Conservation (phyloP, 148 eudicot species). For the Cornus suecica region DNA sequence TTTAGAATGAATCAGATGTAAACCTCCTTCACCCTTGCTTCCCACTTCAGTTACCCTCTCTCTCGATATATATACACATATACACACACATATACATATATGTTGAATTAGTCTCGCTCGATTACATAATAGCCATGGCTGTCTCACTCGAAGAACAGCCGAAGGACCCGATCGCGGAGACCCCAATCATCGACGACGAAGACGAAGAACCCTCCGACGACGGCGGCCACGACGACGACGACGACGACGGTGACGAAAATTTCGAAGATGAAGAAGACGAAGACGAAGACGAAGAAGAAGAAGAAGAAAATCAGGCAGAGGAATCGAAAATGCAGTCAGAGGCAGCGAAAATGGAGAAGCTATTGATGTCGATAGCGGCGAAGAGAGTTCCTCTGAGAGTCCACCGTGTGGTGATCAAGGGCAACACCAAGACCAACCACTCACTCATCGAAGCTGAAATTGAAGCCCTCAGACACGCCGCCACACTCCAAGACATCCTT, state of each 20-base stretch:
- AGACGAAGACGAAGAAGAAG: constrained; percentile 32
- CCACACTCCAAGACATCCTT: constrained; percentile 62
- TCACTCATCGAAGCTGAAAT: constrained; percentile 57
- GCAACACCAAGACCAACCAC: constrained; percentile 62
- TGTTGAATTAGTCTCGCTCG: no score
- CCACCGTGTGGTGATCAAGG: constrained; percentile 73
- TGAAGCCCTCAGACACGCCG: constrained; percentile 39
- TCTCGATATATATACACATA: no score
- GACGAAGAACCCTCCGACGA: constrained; percentile 15
- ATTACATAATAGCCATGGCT: not conserved
- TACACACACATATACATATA: no score
- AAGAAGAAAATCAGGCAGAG: constrained; percentile 12
- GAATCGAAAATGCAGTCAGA: constrained; percentile 25
- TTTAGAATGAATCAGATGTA: no score
- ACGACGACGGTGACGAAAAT: constrained; percentile 24
- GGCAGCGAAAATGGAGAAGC: constrained; percentile 43
- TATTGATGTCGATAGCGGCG: constrained; percentile 37
- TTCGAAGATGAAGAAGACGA: constrained; percentile 30
- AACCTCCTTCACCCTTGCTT: no score
- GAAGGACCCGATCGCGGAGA: not conserved
- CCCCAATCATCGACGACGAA: constrained; percentile 15
- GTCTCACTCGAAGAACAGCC: constrained; percentile 12
- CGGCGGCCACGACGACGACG: constrained; percentile 20
- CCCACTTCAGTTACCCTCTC: no score
- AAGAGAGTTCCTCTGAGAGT: constrained; percentile 63